Conservation (phyloP, 1,139 yeast species). For the Zygosaccharomyces sapae region DNA sequence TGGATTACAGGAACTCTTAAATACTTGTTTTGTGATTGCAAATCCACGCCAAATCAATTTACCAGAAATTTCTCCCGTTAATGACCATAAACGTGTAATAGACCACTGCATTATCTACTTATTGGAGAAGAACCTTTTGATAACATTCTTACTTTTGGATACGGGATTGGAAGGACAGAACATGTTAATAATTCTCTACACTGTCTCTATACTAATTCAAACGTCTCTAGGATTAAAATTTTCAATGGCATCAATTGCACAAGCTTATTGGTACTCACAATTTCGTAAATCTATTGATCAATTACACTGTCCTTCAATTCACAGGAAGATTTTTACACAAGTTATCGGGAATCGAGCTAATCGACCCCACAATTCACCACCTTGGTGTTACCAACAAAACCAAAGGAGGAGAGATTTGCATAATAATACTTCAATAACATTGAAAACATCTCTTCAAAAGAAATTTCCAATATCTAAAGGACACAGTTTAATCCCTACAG, state of each 20-base stretch:
- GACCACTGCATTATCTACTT: constrained; percentile 25
- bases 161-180: constrained; percentile 21
- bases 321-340: constrained; percentile 20
- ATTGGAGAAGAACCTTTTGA: constrained; percentile 10
- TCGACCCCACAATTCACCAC: constrained; percentile 25
- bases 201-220: constrained; percentile 24
- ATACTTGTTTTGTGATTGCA: constrained; percentile 14
- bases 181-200: constrained; percentile 21
- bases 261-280: constrained; percentile 24
- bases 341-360: constrained; percentile 28
- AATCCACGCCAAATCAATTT: constrained; percentile 11
- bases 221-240: constrained; percentile 22
- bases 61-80: constrained; percentile 9
- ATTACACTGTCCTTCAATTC: constrained; percentile 24
- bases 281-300: constrained; percentile 27
- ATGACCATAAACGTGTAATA: constrained; percentile 21
- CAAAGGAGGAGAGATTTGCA: neutral
- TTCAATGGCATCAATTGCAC: constrained; percentile 27
- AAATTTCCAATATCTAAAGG: constrained; percentile 7
- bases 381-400: constrained; percentile 12
- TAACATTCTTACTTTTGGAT: constrained; percentile 28
- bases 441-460: constrained; percentile 16
- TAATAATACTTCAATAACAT: constrained; percentile 7
- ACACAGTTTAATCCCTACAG: constrained; percentile 12
- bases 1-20: constrained; percentile 15